phyloP scores from a whole-genome alignment of 106 monocot species.

The Dioscorea zingiberensis region DNA sequence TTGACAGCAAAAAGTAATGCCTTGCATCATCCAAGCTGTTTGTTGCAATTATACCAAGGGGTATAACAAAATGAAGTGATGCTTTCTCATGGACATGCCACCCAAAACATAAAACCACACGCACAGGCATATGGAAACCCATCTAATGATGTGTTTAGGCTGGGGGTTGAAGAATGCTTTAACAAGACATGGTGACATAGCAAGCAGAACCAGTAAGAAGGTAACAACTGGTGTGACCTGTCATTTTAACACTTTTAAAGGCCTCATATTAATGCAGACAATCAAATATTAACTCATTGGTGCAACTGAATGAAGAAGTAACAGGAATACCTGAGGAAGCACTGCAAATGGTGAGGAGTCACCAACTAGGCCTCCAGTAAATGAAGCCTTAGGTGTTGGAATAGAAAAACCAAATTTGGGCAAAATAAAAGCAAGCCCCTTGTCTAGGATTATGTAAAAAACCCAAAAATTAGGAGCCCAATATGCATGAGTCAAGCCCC shows the following conservation, averaged over 20 bases:
- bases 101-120: slow-evolving; percentile 95
- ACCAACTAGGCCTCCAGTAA: slow-evolving; percentile 90
- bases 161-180: slow-evolving; percentile 65
- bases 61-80: slow-evolving; percentile 92
- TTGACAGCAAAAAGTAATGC: slow-evolving; percentile 84
- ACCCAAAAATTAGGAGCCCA: slow-evolving; percentile 99
- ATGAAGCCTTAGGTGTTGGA: slow-evolving; percentile 58
- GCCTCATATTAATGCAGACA: slow-evolving; percentile 16
- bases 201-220: slow-evolving; percentile 66
- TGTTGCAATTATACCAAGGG: slow-evolving; percentile 66
- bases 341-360: slow-evolving; percentile 72
- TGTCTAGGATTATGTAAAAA: slow-evolving; percentile 92
- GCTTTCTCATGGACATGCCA: slow-evolving; percentile 99
- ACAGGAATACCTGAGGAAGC: slow-evolving; percentile 70
- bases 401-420: slow-evolving; percentile 57
- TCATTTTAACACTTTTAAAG: slow-evolving; percentile 16
- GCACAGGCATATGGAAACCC: slow-evolving; percentile 87
- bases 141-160: slow-evolving; percentile 70
- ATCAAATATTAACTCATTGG: neutral
- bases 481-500: slow-evolving; percentile 93
- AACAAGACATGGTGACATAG: slow-evolving; percentile 78
- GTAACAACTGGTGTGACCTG: slow-evolving; percentile 72
- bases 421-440: slow-evolving; percentile 51
- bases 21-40: slow-evolving; percentile 74
- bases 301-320: neutral